Percentiles rank a stretch among this genome's conserved stretches.
Evolutionary conservation across 345 rosid species (phyloP).

Genomic region (Tarenaya hassleriana): DNA sequence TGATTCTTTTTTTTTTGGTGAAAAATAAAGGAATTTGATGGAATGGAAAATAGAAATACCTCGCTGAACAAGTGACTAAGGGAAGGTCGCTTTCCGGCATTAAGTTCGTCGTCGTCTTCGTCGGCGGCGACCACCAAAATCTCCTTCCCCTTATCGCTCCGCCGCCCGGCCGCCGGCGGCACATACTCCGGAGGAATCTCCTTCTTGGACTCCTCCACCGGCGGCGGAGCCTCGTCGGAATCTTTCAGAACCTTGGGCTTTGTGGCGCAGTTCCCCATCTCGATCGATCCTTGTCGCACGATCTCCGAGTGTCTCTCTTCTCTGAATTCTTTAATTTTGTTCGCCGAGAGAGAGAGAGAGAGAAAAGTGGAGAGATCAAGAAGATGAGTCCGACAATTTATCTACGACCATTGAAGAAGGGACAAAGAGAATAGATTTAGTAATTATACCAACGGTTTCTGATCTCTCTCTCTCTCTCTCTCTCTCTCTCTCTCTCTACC

Average conservation of each 20-base stretch:
- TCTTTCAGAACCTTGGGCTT: constrained; percentile 35
- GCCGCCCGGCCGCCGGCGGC: constrained; percentile 12
- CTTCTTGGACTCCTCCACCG: constrained; percentile 23
- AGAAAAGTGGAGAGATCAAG: too few relatives aligned
- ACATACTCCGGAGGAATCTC: constrained; percentile 2
- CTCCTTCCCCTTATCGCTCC: constrained; percentile 33
- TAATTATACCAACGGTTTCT: too few relatives aligned
- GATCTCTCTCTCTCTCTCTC: too few relatives aligned
- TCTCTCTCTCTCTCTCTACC: too few relatives aligned
- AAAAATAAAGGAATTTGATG: background rate
- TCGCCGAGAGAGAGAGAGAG: background rate
- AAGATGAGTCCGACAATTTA: too few relatives aligned
- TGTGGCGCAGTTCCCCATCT: constrained; percentile 32
- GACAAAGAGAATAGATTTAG: too few relatives aligned
- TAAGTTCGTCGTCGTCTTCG: constrained; percentile 2
- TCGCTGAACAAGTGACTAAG: constrained; percentile 29
- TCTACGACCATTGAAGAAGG: too few relatives aligned
- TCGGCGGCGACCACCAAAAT: constrained; percentile 26
- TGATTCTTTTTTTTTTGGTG: too few relatives aligned
- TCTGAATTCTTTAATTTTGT: background rate
- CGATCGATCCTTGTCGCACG: background rate
- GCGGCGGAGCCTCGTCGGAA: constrained; percentile 18
- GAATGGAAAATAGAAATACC: constrained; percentile 2
- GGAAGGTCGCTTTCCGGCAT: constrained; percentile 23
- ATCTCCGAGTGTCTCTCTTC: too few relatives aligned